Evolutionary conservation across 495 filamentous ascomycete genomes (phyloP).

Genomic region (Tuber aestivum): DNA sequence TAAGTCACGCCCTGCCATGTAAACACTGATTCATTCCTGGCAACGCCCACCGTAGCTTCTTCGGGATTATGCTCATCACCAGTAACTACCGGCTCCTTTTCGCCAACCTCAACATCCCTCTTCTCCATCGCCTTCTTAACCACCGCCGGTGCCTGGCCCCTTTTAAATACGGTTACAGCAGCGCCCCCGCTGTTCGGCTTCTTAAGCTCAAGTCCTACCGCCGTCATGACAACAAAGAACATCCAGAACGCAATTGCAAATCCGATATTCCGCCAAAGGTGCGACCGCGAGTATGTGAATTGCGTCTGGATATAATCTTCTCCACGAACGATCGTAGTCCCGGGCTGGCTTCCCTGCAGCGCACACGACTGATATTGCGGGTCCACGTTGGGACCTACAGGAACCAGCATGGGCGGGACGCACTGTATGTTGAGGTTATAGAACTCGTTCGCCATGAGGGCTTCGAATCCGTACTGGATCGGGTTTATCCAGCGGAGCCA

Average conservation of each 20-base stretch:
- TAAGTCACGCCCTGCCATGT: slow-evolving; percentile 78
- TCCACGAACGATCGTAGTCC: slow-evolving; percentile 48
- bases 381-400: slow-evolving; percentile 43
- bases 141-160: slow-evolving; percentile 54
- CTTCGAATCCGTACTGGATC: slow-evolving; percentile 68
- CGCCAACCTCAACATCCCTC: slow-evolving; percentile 50
- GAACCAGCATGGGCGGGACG: slow-evolving; percentile 53
- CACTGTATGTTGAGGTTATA: slow-evolving; percentile 46
- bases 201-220: slow-evolving; percentile 62
- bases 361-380: slow-evolving; percentile 52
- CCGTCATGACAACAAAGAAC: slow-evolving; percentile 56
- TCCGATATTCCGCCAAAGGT: slow-evolving; percentile 67
- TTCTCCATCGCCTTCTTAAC: slow-evolving; percentile 50
- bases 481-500: slow-evolving; percentile 77
- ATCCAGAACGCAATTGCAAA: slow-evolving; percentile 62
- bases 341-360: slow-evolving; percentile 54
- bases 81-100: slow-evolving; percentile 35
- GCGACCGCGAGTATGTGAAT: slow-evolving; percentile 53
- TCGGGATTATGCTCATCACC: slow-evolving; percentile 34
- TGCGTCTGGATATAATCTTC: slow-evolving; percentile 51
- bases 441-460: slow-evolving; percentile 63
- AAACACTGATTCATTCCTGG: slow-evolving; percentile 60
- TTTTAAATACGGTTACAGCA: slow-evolving; percentile 62
- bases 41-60: slow-evolving; percentile 47
- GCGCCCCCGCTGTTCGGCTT: slow-evolving; percentile 68